A percentile compares a stretch with the other conserved stretches of the same genome.
Conservation (phyloP, 192 early-diverging fungal genomes). For the Linnemannia zychae region DNA sequence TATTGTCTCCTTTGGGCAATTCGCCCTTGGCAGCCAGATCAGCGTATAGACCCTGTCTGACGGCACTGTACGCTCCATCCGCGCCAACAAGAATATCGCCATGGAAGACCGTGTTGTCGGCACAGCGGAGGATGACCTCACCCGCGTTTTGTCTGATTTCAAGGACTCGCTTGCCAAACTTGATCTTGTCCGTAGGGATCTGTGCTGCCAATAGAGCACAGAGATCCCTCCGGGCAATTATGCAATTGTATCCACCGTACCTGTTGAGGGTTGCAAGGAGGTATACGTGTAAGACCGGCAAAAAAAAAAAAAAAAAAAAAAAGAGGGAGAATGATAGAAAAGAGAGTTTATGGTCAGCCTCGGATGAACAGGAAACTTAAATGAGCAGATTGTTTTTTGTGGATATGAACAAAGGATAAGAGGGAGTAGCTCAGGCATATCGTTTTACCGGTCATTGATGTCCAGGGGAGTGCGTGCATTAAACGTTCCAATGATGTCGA, state of each 20-base stretch:
- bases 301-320: background rate
- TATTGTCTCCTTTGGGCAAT: slow-evolving; percentile 19
- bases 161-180: slow-evolving; percentile 36
- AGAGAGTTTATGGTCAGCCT: background rate
- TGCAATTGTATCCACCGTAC: slow-evolving; percentile 33
- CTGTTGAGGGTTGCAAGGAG: background rate
- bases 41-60: slow-evolving; percentile 24
- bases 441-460: slow-evolving; percentile 34
- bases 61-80: slow-evolving; percentile 32
- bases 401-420: background rate
- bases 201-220: slow-evolving; percentile 15
- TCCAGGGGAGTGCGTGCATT: slow-evolving; percentile 16
- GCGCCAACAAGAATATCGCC: slow-evolving; percentile 25
- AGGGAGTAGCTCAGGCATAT: background rate
- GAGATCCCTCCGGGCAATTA: slow-evolving; percentile 30
- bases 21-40: slow-evolving; percentile 14
- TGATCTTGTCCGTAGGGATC: slow-evolving; percentile 26
- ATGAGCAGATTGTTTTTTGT: background rate
- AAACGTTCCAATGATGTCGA: slow-evolving; percentile 20
- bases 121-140: slow-evolving; percentile 29
- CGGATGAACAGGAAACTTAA: background rate
- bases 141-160: slow-evolving; percentile 28
- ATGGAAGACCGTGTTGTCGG: slow-evolving; percentile 22
- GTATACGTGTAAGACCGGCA: too few species aligned
- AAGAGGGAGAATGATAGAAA: background rate